Conservation (phyloP, 331 rosid species). For the Phaseolus coccineus region DNA sequence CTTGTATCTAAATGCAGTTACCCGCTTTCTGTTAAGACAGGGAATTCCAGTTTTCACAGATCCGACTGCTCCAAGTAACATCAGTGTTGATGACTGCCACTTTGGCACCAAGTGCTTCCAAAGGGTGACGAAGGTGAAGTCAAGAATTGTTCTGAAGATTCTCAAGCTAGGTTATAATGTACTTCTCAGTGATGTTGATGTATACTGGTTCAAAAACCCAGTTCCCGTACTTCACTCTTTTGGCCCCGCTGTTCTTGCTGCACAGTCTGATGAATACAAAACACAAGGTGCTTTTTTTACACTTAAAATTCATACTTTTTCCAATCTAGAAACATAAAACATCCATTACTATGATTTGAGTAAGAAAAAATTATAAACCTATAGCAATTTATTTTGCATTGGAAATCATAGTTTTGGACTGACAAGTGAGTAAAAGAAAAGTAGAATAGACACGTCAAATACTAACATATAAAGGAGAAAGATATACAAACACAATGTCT, state of each 20-base stretch:
- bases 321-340: neutral
- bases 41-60: conserved; percentile 88
- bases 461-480: neutral
- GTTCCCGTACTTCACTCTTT: conserved; percentile 68
- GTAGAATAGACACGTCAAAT: no score
- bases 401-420: neutral
- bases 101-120: conserved; percentile 94
- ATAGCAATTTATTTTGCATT: neutral
- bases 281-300: conserved; percentile 64
- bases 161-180: conserved; percentile 87
- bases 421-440: neutral
- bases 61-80: conserved; percentile 72
- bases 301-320: conserved; percentile 27
- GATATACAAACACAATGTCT: neutral
- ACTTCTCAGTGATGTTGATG: conserved; percentile 91
- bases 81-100: conserved; percentile 86
- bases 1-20: conserved; percentile 18
- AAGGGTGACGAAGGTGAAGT: conserved; percentile 96
- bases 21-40: conserved; percentile 48
- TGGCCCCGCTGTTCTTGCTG: conserved; percentile 74
- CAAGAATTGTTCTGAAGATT: conserved; percentile 81
- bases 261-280: conserved; percentile 89
- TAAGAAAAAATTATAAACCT: neutral
- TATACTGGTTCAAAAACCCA: conserved; percentile 89
- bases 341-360: neutral